phyloP scores from a whole-genome alignment of 2,329 filamentous ascomycete species.

The Elsinoe batatas region DNA sequence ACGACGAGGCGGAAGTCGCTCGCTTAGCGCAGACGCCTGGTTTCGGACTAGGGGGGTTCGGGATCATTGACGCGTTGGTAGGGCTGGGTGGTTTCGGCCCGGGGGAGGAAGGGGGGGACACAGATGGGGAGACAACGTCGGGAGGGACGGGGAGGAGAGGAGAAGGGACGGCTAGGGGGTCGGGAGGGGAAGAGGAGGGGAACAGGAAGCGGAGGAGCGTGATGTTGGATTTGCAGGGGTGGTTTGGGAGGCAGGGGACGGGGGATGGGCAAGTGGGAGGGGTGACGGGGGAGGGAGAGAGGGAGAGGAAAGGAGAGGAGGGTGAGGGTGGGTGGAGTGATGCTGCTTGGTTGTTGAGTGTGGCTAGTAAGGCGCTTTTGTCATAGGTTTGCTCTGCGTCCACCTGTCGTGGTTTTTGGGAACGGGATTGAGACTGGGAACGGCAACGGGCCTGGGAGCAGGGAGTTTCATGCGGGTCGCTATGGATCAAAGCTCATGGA shows the following conservation, averaged over 20 bases:
- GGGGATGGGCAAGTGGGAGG: slow-evolving; percentile 36
- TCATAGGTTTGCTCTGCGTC: background rate
- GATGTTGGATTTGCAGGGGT: slow-evolving; percentile 32
- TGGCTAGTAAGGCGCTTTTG: slow-evolving; percentile 38
- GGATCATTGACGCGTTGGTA: slow-evolving; percentile 40
- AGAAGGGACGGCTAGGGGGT: slow-evolving; percentile 28
- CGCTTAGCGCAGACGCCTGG: slow-evolving; percentile 41
- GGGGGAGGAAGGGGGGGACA: slow-evolving; percentile 17
- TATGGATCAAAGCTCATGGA: too few species aligned
- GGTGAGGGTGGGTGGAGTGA: slow-evolving; percentile 47
- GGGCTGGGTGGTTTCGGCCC: slow-evolving; percentile 44
- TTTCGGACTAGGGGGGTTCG: slow-evolving; percentile 44
- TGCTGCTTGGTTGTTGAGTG: slow-evolving; percentile 48
- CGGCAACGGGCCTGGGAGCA: too few species aligned
- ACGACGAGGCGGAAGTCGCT: slow-evolving; percentile 44
- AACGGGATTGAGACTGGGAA: background rate
- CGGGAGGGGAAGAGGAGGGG: slow-evolving; percentile 18
- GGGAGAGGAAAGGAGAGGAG: slow-evolving; percentile 25
- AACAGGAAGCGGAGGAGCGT: slow-evolving; percentile 22
- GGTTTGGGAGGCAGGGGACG: slow-evolving; percentile 48
- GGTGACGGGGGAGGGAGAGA: slow-evolving; percentile 24
- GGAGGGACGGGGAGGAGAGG: slow-evolving; percentile 25
- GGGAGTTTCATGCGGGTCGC: background rate
- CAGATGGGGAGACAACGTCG: background rate
- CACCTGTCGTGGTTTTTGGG: background rate